Evolutionary conservation across 768 basidiomycete species (phyloP).

Genomic region (Imleria badia): DNA sequence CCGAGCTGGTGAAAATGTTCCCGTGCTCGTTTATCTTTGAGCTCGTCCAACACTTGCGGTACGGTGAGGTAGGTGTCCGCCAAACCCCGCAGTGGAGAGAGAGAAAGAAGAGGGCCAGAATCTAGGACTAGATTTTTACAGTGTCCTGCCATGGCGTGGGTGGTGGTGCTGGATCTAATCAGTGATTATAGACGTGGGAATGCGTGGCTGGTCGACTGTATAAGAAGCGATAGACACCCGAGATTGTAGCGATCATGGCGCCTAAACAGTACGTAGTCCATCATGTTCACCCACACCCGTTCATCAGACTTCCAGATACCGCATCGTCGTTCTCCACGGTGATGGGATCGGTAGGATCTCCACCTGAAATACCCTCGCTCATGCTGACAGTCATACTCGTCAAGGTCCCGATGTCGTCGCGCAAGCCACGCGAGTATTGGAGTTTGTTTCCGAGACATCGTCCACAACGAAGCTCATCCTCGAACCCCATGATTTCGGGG

Average conservation of each 20-base stretch:
- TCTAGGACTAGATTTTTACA: conserved; percentile 88
- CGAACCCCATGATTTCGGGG: conserved; percentile 81
- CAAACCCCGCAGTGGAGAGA: conserved; percentile 86
- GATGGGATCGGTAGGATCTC: conserved; percentile 85
- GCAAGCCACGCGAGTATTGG: conserved; percentile 82
- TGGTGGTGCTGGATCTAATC: conserved; percentile 4
- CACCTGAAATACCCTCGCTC: background rate
- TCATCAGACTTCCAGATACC: conserved; percentile 54
- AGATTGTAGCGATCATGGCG: conserved; percentile 33
- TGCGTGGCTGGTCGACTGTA: background rate
- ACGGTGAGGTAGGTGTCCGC: conserved; percentile 85
- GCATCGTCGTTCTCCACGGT: conserved; percentile 87
- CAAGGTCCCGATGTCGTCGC: conserved; percentile 87
- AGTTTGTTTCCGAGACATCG: conserved; percentile 63
- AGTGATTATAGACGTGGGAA: too few relatives aligned
- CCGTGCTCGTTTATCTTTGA: conserved; percentile 84
- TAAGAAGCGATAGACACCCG: background rate
- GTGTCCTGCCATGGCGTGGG: conserved; percentile 37
- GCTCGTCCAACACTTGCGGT: conserved; percentile 85
- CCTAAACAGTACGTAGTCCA: conserved; percentile 42
- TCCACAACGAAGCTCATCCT: conserved; percentile 71
- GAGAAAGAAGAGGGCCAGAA: conserved; percentile 87
- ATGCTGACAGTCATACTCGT: background rate
- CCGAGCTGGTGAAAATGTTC: conserved; percentile 83
- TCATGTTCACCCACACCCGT: background rate